Base-by-base conservation (phyloP, 495 filamentous ascomycete species). In the Podospora anserina region DNA sequence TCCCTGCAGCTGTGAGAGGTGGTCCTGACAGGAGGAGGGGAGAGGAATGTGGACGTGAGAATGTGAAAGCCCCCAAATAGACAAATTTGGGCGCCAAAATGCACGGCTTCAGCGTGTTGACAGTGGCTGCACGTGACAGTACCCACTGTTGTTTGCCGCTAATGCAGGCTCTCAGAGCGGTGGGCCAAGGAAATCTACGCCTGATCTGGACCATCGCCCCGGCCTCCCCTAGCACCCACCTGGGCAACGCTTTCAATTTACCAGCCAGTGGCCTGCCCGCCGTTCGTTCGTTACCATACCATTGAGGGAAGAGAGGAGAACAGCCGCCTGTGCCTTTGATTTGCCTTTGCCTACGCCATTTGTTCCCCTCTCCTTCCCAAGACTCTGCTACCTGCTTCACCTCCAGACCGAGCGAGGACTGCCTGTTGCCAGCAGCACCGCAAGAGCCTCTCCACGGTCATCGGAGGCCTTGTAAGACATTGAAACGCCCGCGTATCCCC, bases 81-180 rank as follows among this genome's bases (percentile, higher is more conserved):
- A 32, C 39, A 49, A 13, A 49, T 4, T 63, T 63, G 18, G 55
- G n/a, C 19, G 55, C 55, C 62, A 68, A 18, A 28, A 34, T 9
- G 30, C 59, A 59, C 60, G 59, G 64, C 63, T 70, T 67, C 61
- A 67, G 27, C 54, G 62, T 64, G 18, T 19, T 7, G n/a, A 13
- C 19, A 27, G 71, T 49, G 56, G 26, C 19, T 66, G 64, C 73
- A 77, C 73, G 73, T 77, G 75, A 77, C 65, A 67, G 61, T 60
- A 64, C 61, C 66, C 68, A 59, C 66, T 67, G 28, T 65, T 74
- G 73, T 64, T 69, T 68, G 63, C 72, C 72, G 68, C 72, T 72
- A 76, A 73, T 71, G 71, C 69, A 68, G 63, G 39, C 39, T 11
- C 55, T 57, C 53, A 44, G 66, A 68, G 60, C 66, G 68, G 63